Base-by-base conservation (phyloP, 371 early-diverging fungal genomes). In the Chytridiales sp. region DNA sequence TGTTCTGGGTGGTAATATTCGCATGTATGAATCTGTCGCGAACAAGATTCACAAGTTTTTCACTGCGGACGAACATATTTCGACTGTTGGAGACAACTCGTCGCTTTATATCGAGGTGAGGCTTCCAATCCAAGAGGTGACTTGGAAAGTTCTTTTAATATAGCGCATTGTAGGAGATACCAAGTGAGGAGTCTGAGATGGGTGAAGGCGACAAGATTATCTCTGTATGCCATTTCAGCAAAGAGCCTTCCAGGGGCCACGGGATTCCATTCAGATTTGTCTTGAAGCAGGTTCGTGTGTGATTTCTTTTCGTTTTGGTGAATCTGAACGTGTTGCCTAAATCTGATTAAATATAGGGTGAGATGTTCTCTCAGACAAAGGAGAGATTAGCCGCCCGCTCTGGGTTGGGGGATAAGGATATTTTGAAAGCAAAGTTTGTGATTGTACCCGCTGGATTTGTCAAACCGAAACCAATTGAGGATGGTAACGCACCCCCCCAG, bases 371-470 rank as follows among this genome's bases (percentile, higher is more conserved):
- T 6, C 82, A 83, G 6, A 88, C 88, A 21, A 89, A 87, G 79
- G 66, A 74, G 48, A 80, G 94, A 8, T 73, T 97, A 51, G 85
- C 82, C 55, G 71, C 68, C 50, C 72, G 87, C 57, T 78, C 90
- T 31, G 92, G 91, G 0, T 75, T 91, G 73, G 78, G 70, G 59
- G 93, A 94, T 59, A 93, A 92, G 76, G 97, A 95, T 34, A 88
- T 90, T 73, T 77, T 77, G 29, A 92, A 90, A 68, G 81, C 90
- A 55, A 89, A 85, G 62, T 64, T 68, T 30, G 39, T 54, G 19
- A 46, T 62, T 44, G 66, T 79, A 9, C 40, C 60, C 5, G 41
- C 55, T 11, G 56, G 61, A 22, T 56, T 64, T 24, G 48, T 58
- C 19, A 61, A 68, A 55, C 56, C 61, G 19, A 52, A 29, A 11